Base-by-base conservation (phyloP, 2,329 filamentous ascomycete genomes). In the Scedosporium dehoogii region DNA sequence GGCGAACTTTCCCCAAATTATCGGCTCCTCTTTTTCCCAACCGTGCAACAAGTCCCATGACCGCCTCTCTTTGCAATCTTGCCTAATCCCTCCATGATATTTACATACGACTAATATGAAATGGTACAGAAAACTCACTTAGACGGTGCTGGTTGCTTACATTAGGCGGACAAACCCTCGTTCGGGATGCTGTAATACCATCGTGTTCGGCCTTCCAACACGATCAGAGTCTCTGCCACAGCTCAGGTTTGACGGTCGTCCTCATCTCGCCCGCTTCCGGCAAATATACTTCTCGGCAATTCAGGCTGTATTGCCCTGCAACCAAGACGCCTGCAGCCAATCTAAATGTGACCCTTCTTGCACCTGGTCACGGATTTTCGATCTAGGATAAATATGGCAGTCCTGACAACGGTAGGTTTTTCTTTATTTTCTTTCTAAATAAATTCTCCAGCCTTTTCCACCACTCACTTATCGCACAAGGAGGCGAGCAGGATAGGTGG, bases 211-310 rank as follows among this genome's bases (percentile, higher is more conserved):
- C 7, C 16, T 48, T 7, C 6, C 16, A 48, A 14, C 21, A 55
- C 6, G 18, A 23, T 23, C 23, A 6, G 21, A 55, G 10, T 55
- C 12, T 53, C 51, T 25, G 12, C 23, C n/a, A 14, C 38, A 14
- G 14, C 58, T 25, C 6, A 21, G 21, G 38, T 27, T 23, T n/a
- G 25, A 55, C 21, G 51, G n/a, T 57, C 23, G n/a, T 57, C 23
- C 25, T 29, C 27, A 29, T 46, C 58, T 42, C 3, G 21, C 41
- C 58, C 33, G 14, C 41, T 23, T 23, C 58, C 42, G 12, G 58
- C 23, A 29, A 53, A 60, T 60, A 60, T 51, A n/a, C n/a, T 29
- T 44, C 44, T 27, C 25, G 58, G 44, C 58, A 60, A 60, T 60
- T 60, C 58, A 60, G 58, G 42, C 58, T 60, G 58, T 60, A 48